These are phyloP conservation scores for Mytilinidion resinicola DNA, from an alignment of 495 filamentous ascomycete genomes.

Conservation along the genomic window DNA sequence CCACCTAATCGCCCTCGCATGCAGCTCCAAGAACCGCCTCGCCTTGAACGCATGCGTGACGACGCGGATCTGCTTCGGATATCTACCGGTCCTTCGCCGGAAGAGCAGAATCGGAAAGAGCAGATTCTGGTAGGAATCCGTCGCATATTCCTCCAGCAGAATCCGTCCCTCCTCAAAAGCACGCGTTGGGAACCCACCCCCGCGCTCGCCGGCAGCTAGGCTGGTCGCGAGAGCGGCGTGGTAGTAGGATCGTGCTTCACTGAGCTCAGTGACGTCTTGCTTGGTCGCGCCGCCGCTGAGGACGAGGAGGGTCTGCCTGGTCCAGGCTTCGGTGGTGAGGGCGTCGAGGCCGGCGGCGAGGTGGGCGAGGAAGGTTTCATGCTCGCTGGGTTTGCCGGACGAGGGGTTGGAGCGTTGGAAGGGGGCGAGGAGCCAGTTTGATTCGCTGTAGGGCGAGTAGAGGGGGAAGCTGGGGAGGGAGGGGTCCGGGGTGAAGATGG, in stretches of 20 bases:
- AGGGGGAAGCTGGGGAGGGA: conserved; percentile 9
- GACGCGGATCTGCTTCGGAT: conserved; percentile 29
- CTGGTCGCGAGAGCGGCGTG: conserved; percentile 19
- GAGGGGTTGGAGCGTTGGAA: conserved; percentile 31
- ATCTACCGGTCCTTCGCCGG: conserved; percentile 24
- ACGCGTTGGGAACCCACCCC: background rate
- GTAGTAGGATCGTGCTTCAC: conserved; percentile 33
- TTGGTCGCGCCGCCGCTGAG: conserved; percentile 35
- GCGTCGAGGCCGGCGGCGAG: conserved; percentile 21
- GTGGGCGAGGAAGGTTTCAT: conserved; percentile 34
- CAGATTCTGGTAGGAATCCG: conserved; percentile 40
- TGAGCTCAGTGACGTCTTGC: conserved; percentile 7
- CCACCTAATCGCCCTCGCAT: conserved; percentile 34
- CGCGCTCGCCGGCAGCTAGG: background rate
- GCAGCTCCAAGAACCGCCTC: conserved; percentile 32
- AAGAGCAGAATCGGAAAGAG: conserved; percentile 36
- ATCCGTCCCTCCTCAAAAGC: conserved; percentile 13
- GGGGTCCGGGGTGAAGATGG: conserved; percentile 27
- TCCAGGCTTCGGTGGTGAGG: background rate
- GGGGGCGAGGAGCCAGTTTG: conserved; percentile 33
- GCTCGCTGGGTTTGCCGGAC: conserved; percentile 32
- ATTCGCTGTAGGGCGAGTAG: conserved; percentile 18
- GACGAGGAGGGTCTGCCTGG: conserved; percentile 20
- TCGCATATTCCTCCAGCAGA: conserved; percentile 33
- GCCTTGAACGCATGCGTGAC: conserved; percentile 39